Evolutionary conservation across 2,329 filamentous ascomycete species (phyloP).

Genomic region (Nothophaeocryptopus gaeumannii): DNA sequence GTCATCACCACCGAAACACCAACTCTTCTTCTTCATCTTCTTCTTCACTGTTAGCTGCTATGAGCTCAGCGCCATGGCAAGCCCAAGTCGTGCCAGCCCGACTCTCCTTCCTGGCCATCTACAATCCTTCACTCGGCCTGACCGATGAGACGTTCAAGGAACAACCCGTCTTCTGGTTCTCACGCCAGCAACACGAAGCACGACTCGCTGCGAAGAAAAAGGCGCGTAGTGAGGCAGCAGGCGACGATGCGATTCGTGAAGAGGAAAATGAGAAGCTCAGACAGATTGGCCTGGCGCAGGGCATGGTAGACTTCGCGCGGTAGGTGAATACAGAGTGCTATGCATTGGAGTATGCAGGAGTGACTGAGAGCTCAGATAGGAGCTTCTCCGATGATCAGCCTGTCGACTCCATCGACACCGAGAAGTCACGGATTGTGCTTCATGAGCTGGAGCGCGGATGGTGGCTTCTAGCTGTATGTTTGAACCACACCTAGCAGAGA

Average conservation of each 20-base stretch:
- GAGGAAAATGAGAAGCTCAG: conserved; percentile 82
- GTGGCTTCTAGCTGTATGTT: conserved; percentile 88
- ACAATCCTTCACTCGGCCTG: conserved; percentile 77
- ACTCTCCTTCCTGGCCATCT: conserved; percentile 88
- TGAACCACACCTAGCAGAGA: conserved; percentile 7
- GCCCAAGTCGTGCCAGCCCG: conserved; percentile 62
- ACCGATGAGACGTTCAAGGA: conserved; percentile 71
- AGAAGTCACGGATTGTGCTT: conserved; percentile 79
- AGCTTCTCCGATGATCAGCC: conserved; percentile 76
- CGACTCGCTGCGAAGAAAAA: conserved; percentile 24
- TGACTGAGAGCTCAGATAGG: conserved; percentile 38
- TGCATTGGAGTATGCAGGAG: conserved; percentile 8
- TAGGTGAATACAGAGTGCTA: conserved; percentile 32
- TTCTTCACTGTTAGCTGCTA: background rate
- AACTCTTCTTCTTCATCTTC: too few relatives aligned
- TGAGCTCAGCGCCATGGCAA: conserved; percentile 27
- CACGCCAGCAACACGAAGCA: conserved; percentile 39
- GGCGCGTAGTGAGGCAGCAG: conserved; percentile 31
- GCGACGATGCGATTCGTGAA: conserved; percentile 47
- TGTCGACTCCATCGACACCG: conserved; percentile 85
- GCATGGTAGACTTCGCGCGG: conserved; percentile 88
- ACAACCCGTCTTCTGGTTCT: conserved; percentile 93
- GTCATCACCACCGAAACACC: too few relatives aligned
- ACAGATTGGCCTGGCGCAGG: conserved; percentile 93
- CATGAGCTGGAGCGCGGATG: conserved; percentile 85